phyloP scores from a whole-genome alignment of 1,284 basidiomycete genomes.

The Coniophora puteana region DNA sequence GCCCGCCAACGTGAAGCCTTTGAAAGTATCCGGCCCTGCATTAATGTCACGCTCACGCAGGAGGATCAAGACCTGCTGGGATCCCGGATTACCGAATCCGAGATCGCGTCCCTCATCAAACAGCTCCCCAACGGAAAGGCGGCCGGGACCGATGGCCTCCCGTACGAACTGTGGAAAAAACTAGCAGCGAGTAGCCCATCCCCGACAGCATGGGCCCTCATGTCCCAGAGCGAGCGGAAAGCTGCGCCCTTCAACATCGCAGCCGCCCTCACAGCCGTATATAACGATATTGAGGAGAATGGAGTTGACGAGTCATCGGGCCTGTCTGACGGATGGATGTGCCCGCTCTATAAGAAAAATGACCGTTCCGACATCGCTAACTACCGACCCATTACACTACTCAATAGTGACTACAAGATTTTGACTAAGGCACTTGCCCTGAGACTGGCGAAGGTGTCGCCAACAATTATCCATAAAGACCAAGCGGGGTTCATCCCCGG shows the following conservation, averaged over 20 bases:
- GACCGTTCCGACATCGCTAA: constrained; percentile 14
- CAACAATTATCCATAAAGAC: background rate
- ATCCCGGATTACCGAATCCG: background rate
- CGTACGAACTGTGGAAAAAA: constrained; percentile 16
- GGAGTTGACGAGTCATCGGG: constrained; percentile 2
- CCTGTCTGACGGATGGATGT: constrained; percentile 18
- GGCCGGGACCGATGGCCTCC: constrained; percentile 13
- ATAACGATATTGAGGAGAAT: constrained; percentile 15
- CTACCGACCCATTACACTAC: constrained; percentile 16
- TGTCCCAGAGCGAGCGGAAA: background rate
- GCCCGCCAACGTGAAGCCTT: background rate
- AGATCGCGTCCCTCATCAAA: background rate
- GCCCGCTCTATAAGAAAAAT: constrained; percentile 21
- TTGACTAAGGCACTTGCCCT: constrained; percentile 12
- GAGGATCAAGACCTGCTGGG: background rate
- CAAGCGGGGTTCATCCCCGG: constrained; percentile 1
- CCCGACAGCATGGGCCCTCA: no score
- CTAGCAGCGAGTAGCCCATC: background rate
- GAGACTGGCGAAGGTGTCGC: constrained; percentile 17
- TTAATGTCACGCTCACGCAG: background rate
- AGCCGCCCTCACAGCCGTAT: constrained; percentile 5
- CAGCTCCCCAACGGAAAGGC: constrained; percentile 6
- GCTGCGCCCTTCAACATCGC: background rate
- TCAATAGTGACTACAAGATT: constrained; percentile 17
- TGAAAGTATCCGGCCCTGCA: background rate